These are phyloP conservation scores for Solanum neorickii DNA, from an alignment of 257 asterid species.

Conservation along the genomic window DNA sequence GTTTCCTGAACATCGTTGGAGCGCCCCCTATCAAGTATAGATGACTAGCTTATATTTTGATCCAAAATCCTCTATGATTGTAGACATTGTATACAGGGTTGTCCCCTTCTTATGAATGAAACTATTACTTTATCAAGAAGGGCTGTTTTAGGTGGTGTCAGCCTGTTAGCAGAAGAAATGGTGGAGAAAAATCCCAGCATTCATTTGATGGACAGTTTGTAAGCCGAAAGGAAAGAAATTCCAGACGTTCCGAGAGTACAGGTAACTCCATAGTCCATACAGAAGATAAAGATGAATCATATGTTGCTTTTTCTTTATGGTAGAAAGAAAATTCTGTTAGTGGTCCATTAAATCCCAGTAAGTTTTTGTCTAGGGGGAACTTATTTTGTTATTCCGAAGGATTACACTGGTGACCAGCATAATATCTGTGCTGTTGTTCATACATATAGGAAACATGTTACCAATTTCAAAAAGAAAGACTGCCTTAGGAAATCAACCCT, in stretches of 20 bases:
- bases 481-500: neutral
- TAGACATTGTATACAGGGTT: neutral
- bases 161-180: neutral
- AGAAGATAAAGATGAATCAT: neutral
- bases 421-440: neutral
- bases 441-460: neutral
- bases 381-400: neutral
- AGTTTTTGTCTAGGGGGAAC: neutral
- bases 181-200: neutral
- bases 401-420: neutral
- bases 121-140: neutral
- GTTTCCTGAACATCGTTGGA: neutral
- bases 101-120: neutral
- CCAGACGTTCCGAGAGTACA: neutral
- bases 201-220: neutral
- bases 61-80: neutral
- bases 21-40: neutral
- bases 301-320: neutral
- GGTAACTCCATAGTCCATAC: neutral
- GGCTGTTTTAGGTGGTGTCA: neutral
- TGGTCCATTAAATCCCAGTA: neutral
- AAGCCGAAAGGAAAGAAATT: neutral
- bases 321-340: neutral
- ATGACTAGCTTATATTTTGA: neutral
- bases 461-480: neutral